These are phyloP conservation scores for Paulinella micropora DNA, from an alignment of 78 protist genomes.

Conservation along the genomic window DNA sequence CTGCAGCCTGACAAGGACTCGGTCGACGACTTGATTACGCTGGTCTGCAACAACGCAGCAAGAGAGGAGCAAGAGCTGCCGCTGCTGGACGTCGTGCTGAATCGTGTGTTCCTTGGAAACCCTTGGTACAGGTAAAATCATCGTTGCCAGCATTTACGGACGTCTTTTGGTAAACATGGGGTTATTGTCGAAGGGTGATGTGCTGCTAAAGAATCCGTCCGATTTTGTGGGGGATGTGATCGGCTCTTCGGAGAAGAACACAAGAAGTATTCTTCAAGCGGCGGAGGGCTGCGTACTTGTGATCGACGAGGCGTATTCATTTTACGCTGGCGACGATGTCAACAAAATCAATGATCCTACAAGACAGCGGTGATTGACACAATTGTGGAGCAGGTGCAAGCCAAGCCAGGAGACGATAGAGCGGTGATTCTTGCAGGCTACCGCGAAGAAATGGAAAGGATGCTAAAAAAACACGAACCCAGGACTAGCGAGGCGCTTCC, in stretches of 20 bases:
- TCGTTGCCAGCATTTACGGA: slow-evolving; percentile 28
- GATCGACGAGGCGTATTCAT: slow-evolving; percentile 44
- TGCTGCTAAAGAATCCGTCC: not conserved
- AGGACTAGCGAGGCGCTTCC: slow-evolving; percentile 37
- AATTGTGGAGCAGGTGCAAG: slow-evolving; percentile 18
- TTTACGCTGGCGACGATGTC: not conserved
- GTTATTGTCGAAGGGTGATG: slow-evolving; percentile 15
- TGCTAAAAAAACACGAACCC: slow-evolving; percentile 16
- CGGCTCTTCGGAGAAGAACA: slow-evolving; percentile 5
- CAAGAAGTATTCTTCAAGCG: not conserved
- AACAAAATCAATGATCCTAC: too few species aligned
- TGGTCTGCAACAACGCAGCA: not conserved
- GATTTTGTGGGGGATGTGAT: not conserved
- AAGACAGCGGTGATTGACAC: slow-evolving; percentile 11
- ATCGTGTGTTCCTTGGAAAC: slow-evolving; percentile 23
- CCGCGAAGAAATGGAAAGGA: slow-evolving; percentile 3
- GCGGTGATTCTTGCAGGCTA: slow-evolving; percentile 32
- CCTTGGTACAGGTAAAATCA: slow-evolving; percentile 40
- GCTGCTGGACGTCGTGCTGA: not conserved
- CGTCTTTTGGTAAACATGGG: not conserved
- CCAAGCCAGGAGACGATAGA: slow-evolving; percentile 21
- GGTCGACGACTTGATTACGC: not conserved
- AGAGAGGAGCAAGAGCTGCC: slow-evolving; percentile 2
- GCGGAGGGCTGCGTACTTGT: slow-evolving; percentile 16
- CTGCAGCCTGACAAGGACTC: slow-evolving; percentile 11